A percentile compares a stretch with the other conserved stretches of the same genome.
Conservation (phyloP, 768 basidiomycete genomes). For the Mycena filopes region DNA sequence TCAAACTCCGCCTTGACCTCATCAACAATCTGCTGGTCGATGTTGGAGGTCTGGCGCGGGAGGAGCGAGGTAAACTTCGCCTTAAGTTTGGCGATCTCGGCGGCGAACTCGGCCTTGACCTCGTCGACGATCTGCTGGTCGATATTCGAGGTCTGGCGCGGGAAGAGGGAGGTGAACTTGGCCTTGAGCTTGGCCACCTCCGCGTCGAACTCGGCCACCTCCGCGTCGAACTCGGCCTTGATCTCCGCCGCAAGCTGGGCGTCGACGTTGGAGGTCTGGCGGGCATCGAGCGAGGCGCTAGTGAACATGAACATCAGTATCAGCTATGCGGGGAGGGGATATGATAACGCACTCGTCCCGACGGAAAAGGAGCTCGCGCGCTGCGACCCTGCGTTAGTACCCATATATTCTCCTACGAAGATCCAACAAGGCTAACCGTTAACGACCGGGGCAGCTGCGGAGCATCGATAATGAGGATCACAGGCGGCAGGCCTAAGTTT, state of each 20-base stretch:
- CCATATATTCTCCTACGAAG: too few species aligned
- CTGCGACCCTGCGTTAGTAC: too few species aligned
- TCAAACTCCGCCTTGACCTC: background rate
- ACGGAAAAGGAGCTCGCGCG: background rate
- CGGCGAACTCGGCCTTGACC: background rate
- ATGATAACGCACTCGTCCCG: background rate
- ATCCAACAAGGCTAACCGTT: too few species aligned
- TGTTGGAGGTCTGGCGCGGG: conserved; percentile 2
- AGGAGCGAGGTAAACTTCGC: background rate
- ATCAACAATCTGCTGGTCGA: conserved; percentile 1
- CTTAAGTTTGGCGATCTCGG: background rate
- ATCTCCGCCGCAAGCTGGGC: background rate
- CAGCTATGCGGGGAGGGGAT: too few species aligned
- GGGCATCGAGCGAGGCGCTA: background rate
- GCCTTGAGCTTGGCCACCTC: background rate
- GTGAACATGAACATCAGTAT: background rate
- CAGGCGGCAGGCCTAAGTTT: too few species aligned
- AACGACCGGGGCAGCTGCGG: background rate
- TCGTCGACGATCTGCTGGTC: background rate
- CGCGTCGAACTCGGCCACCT: conserved; percentile 3
- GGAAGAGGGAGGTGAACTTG: background rate
- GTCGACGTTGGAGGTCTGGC: conserved; percentile 8
- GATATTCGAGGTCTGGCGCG: conserved; percentile 5
- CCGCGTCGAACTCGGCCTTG: background rate
- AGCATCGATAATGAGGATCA: background rate